phyloP scores from a whole-genome alignment of 768 basidiomycete species.

The Lentinula sp. region DNA sequence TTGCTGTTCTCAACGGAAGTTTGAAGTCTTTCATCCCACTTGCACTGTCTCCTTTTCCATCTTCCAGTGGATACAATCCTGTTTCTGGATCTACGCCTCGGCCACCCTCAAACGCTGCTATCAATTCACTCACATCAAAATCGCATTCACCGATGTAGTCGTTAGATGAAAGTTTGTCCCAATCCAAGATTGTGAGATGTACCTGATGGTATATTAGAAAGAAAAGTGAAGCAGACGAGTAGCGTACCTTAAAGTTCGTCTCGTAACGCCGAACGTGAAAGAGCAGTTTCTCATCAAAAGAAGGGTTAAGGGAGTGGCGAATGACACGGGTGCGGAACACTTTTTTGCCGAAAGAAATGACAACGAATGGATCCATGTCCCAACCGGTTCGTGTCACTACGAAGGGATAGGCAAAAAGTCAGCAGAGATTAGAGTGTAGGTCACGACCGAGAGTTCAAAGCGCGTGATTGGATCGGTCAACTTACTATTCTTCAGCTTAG shows the following conservation, averaged over 20 bases:
- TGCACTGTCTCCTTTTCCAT: conserved; percentile 44
- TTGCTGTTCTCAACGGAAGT: conserved; percentile 54
- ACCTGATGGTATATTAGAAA: conserved; percentile 18
- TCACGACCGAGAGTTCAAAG: background rate
- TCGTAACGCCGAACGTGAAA: conserved; percentile 94
- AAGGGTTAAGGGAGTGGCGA: conserved; percentile 75
- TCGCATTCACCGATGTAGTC: conserved; percentile 81
- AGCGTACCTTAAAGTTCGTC: conserved; percentile 48
- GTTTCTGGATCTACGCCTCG: conserved; percentile 58
- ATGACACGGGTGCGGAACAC: conserved; percentile 91
- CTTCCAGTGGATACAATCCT: conserved; percentile 47
- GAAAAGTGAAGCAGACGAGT: background rate
- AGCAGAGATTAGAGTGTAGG: background rate
- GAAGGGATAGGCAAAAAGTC: background rate
- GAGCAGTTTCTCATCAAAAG: conserved; percentile 92
- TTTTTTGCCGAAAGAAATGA: conserved; percentile 95
- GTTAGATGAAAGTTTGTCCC: conserved; percentile 91
- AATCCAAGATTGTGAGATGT: conserved; percentile 84
- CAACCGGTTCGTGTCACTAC: conserved; percentile 80
- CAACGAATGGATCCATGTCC: conserved; percentile 98
- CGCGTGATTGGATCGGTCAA: conserved; percentile 9
- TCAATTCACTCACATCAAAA: conserved; percentile 66
- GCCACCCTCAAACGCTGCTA: conserved; percentile 33
- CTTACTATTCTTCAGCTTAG: conserved; percentile 81
- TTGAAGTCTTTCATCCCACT: conserved; percentile 67